phyloP scores from a whole-genome alignment of 192 early-diverging fungal species.

The Coemansia sp. region DNA sequence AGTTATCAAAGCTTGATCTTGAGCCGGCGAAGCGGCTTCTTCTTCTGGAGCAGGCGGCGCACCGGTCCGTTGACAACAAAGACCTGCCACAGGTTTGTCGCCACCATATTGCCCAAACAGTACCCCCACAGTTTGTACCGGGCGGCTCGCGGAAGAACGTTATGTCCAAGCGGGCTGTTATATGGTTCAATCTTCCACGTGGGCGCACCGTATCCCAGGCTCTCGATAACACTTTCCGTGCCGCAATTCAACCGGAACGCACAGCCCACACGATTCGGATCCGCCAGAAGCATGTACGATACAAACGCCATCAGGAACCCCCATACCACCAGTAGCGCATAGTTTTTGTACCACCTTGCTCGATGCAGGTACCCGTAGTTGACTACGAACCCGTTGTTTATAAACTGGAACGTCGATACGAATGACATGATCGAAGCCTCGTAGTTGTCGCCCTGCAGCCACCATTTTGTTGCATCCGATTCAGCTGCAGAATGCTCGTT shows the following conservation, averaged over 20 bases:
- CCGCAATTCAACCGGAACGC: slow-evolving; percentile 69
- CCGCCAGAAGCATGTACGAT: slow-evolving; percentile 55
- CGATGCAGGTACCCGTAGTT: slow-evolving; percentile 67
- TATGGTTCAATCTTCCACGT: slow-evolving; percentile 44
- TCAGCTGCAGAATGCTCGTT: slow-evolving; percentile 48
- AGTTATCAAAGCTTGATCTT: slow-evolving; percentile 32
- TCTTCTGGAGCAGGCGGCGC: slow-evolving; percentile 22
- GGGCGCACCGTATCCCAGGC: slow-evolving; percentile 34
- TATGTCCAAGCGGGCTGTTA: slow-evolving; percentile 54
- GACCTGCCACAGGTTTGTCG: slow-evolving; percentile 44
- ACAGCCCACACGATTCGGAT: slow-evolving; percentile 62
- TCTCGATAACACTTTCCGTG: slow-evolving; percentile 36
- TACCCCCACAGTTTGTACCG: slow-evolving; percentile 55
- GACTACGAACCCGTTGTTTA: slow-evolving; percentile 64
- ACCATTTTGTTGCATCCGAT: slow-evolving; percentile 61
- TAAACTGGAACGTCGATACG: slow-evolving; percentile 64
- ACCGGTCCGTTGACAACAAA: slow-evolving; percentile 54
- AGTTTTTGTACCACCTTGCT: slow-evolving; percentile 57
- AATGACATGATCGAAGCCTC: slow-evolving; percentile 59
- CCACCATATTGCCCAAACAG: slow-evolving; percentile 52
- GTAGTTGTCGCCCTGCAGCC: slow-evolving; percentile 73
- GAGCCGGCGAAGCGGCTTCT: slow-evolving; percentile 31
- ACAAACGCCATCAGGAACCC: slow-evolving; percentile 48
- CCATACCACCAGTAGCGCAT: slow-evolving; percentile 56
- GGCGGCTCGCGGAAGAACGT: slow-evolving; percentile 55